Evolutionary conservation across 768 basidiomycete species (phyloP).

Genomic region (Suillus sp.): DNA sequence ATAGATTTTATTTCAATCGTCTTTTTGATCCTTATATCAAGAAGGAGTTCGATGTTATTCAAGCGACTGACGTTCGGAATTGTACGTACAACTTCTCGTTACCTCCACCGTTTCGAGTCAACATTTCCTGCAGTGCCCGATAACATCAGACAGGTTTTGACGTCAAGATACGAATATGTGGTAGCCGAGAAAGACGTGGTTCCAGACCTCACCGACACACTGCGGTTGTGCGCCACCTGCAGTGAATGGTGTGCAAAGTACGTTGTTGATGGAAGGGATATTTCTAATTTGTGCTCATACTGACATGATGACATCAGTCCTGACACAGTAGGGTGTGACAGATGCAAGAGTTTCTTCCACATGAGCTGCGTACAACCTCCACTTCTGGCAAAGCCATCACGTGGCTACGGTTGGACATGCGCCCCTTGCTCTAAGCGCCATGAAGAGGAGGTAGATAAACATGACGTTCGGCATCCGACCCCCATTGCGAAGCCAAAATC

Average conservation of each 20-base stretch:
- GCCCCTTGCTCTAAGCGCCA: constrained; percentile 88
- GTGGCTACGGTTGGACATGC: constrained; percentile 98
- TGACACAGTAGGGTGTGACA: constrained; percentile 87
- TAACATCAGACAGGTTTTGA: constrained; percentile 75
- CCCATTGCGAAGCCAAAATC: constrained; percentile 61
- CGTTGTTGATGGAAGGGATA: constrained; percentile 29
- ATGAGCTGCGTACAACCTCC: constrained; percentile 95
- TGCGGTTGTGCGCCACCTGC: constrained; percentile 87
- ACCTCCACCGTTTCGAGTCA: constrained; percentile 21
- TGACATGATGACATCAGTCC: constrained; percentile 46
- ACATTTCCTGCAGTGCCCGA: constrained; percentile 64
- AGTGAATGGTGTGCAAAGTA: constrained; percentile 88
- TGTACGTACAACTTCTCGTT: constrained; percentile 52
- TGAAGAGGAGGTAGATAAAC: constrained; percentile 82
- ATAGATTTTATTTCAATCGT: constrained; percentile 95
- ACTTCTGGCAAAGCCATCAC: constrained; percentile 84
- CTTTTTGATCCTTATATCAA: constrained; percentile 98
- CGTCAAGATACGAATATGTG: constrained; percentile 89
- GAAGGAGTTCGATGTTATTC: constrained; percentile 96
- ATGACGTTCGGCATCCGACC: constrained; percentile 63
- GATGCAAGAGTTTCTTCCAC: constrained; percentile 93
- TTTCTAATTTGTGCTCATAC: constrained; percentile 20
- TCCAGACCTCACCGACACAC: constrained; percentile 82
- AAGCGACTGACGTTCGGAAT: constrained; percentile 83
- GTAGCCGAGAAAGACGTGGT: constrained; percentile 94